Evolutionary conservation across 176 grass and related monocot genomes (phyloP).

Genomic region (Panicum miliaceum): DNA sequence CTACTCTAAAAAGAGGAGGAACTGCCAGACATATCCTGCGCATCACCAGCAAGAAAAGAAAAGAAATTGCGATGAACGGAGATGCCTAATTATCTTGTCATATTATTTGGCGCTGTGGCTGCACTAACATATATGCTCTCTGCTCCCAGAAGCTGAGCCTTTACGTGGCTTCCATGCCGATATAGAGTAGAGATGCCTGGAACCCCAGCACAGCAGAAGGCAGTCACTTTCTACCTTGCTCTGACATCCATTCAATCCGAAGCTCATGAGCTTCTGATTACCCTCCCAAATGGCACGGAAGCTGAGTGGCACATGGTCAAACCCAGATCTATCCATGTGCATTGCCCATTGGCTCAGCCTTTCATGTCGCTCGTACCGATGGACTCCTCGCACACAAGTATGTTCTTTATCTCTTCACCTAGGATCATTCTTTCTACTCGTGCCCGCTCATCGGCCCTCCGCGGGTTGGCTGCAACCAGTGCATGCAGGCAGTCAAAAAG

Average conservation of each 20-base stretch:
- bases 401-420: conserved; percentile 57
- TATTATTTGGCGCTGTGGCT: not conserved
- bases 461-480: not conserved
- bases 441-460: conserved; percentile 1
- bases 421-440: conserved; percentile 52
- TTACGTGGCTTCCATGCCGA: conserved; percentile 51
- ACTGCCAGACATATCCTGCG: not conserved
- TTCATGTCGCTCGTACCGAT: conserved; percentile 49
- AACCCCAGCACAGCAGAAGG: conserved; percentile 50
- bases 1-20: not conserved
- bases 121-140: not conserved
- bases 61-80: not conserved
- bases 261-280: conserved; percentile 37
- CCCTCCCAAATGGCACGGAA: conserved; percentile 47
- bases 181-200: conserved; percentile 40
- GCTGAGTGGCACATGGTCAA: conserved; percentile 52
- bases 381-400: conserved; percentile 50
- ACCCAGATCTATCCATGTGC: conserved; percentile 48
- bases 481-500: conserved; percentile 52
- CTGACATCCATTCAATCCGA: conserved; percentile 15
- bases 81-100: not conserved
- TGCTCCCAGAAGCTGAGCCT: conserved; percentile 14
- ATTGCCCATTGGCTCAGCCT: conserved; percentile 50
- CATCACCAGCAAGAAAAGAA: not conserved
- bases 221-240: conserved; percentile 30